Conservation (phyloP, 352 stramenopile species). For the Phytophthora sp. region DNA sequence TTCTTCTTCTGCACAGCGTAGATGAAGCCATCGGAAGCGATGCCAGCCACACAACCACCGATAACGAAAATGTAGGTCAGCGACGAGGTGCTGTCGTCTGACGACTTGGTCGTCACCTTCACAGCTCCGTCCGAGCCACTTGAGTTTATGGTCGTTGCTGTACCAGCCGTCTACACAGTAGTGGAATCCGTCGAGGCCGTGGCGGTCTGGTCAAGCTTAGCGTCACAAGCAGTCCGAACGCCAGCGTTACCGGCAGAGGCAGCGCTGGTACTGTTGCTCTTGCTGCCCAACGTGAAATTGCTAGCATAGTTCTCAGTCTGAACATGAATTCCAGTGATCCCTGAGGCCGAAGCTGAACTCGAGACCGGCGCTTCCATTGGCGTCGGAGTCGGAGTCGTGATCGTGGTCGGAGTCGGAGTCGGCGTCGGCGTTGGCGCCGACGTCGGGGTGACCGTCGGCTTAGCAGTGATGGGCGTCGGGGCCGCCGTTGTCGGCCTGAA, state of each 20-base stretch:
- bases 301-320: conserved; percentile 29
- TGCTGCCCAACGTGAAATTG: conserved; percentile 38
- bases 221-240: conserved; percentile 21
- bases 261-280: conserved; percentile 25
- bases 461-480: conserved; percentile 23
- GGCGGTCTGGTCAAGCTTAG: conserved; percentile 15
- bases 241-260: conserved; percentile 28
- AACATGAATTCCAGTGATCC: conserved; percentile 28
- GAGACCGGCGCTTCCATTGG: conserved; percentile 35
- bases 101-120: conserved; percentile 61
- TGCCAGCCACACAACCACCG: conserved; percentile 40
- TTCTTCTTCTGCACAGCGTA: conserved; percentile 61
- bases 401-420: too few species aligned
- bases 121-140: conserved; percentile 28
- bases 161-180: conserved; percentile 26
- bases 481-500: conserved; percentile 26
- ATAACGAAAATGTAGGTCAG: conserved; percentile 44
- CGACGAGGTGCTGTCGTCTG: conserved; percentile 27
- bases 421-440: conserved; percentile 28
- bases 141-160: conserved; percentile 22
- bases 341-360: conserved; percentile 12
- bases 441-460: conserved; percentile 29
- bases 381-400: conserved; percentile 31
- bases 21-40: conserved; percentile 49
- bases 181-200: conserved; percentile 14